A percentile compares a stretch with the other conserved stretches of the same genome.
Evolutionary conservation across 2,329 filamentous ascomycete species (phyloP).

Genomic region (Penicillium aurantiogriseum): DNA sequence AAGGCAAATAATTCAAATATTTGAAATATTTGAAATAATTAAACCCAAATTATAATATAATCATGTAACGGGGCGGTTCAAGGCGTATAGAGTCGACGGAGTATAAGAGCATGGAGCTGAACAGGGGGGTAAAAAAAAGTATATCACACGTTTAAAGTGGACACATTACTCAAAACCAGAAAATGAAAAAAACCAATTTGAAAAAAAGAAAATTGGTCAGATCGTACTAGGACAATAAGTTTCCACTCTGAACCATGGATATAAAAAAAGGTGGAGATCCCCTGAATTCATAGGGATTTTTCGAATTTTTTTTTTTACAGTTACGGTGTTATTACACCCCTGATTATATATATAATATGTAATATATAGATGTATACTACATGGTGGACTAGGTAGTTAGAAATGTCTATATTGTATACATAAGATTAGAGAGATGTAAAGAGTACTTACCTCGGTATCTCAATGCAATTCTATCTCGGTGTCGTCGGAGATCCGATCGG

Average conservation of each 20-base stretch:
- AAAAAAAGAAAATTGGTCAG: not conserved
- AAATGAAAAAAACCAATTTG: not conserved
- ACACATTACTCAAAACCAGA: not conserved
- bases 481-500: too few relatives aligned
- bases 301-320: too few relatives aligned
- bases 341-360: too few relatives aligned
- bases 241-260: conserved; percentile 7
- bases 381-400: too few relatives aligned
- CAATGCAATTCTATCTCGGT: too few relatives aligned
- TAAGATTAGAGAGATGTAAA: too few relatives aligned
- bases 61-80: not conserved
- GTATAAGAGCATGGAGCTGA: conserved; percentile 1
- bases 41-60: not conserved
- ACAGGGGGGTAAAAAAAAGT: not conserved
- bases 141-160: not conserved
- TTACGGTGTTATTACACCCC: too few relatives aligned
- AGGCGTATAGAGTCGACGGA: not conserved
- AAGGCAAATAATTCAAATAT: not conserved
- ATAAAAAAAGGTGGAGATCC: not conserved
- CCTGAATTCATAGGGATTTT: not conserved
- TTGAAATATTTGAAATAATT: not conserved
- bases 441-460: too few relatives aligned
- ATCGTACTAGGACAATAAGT: conserved; percentile 7
- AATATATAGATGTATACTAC: too few relatives aligned
- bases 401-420: too few relatives aligned